Evolutionary conservation across 2,329 filamentous ascomycete species (phyloP).

Genomic region (Aspergillus pseudonomiae): DNA sequence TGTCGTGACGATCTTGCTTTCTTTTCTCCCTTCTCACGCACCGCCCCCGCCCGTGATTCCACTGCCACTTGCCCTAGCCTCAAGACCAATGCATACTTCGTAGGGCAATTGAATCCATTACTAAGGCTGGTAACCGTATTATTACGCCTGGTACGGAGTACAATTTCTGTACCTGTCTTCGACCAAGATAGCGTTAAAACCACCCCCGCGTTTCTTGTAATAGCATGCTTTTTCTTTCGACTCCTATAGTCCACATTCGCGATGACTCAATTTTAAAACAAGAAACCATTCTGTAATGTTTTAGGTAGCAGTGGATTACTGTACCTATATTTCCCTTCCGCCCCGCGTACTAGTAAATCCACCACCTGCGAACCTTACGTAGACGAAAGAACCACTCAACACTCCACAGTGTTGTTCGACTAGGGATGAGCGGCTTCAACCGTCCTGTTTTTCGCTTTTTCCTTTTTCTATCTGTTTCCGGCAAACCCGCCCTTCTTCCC

Average conservation of each 20-base stretch:
- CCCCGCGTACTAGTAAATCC: neutral
- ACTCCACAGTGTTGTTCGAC: constrained; percentile 15
- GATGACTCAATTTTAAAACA: neutral
- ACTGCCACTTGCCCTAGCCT: constrained; percentile 36
- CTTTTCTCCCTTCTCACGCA: constrained; percentile 25
- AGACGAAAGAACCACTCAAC: constrained; percentile 7
- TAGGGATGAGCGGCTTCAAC: constrained; percentile 19
- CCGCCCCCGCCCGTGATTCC: constrained; percentile 30
- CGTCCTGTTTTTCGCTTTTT: constrained; percentile 4
- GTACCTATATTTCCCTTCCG: constrained; percentile 4
- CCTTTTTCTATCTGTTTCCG: neutral
- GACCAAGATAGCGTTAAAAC: neutral
- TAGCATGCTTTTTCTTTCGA: neutral
- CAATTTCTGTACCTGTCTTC: neutral
- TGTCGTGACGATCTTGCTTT: constrained; percentile 27
- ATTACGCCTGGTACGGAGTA: constrained; percentile 14
- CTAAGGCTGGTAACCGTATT: constrained; percentile 6
- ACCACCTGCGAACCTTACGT: constrained; percentile 8
- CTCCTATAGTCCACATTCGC: constrained; percentile 1
- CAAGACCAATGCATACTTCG: constrained; percentile 18
- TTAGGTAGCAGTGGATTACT: neutral
- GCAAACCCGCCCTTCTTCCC: neutral
- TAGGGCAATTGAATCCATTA: neutral
- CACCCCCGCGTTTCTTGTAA: constrained; percentile 16
- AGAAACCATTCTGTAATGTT: neutral